Base-by-base conservation (phyloP, 768 basidiomycete genomes). In the Hysterangium stoloniferum region DNA sequence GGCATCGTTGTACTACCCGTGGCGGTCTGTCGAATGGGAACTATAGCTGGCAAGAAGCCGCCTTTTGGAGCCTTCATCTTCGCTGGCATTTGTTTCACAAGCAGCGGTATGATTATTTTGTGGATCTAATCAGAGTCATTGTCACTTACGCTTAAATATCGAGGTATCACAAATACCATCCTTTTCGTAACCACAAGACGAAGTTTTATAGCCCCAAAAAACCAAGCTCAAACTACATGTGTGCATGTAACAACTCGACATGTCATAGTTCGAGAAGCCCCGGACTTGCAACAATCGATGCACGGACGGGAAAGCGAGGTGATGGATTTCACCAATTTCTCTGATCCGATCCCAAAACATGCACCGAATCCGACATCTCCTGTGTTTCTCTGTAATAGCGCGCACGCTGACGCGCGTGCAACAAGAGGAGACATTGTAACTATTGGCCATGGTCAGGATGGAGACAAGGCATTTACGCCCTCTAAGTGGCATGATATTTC, bases 161-260 rank as follows among this genome's bases (percentile, higher is more conserved):
- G 19, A 51, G 49, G 49, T 3, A 32, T 51, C 15, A 51, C 35
- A 19, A 42, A 51, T 43, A 22, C 27, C 1, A 22, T 42, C 22
- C 37, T 51, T 25, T 51, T 51, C 40, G 43, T 51, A 20, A 31
- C 41, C 17, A 51, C 49, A 15, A 37, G 49, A 32, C 49, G 43
- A 19, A 29, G 11, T 42, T 51, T 40, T 29, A 28, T 42, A 24
- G 40, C 32, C 2, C 20, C 40, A 19, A 40, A 31, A 24, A 19
- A 20, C 12, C 5, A 19, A 13, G 40, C 35, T 4, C n/a, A n/a
- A 41, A 25, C 40, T 4, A 51, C 38, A 1, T 17, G 49, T 17
- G 31, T 51, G 17, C 49, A 28, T 29, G 20, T 51, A 11, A 51
- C 49, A 19, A 51, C 49, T 9, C 49, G 40, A 38, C 32, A 28